phyloP scores from a whole-genome alignment of 306 rosid genomes.

The Vicia faba region DNA sequence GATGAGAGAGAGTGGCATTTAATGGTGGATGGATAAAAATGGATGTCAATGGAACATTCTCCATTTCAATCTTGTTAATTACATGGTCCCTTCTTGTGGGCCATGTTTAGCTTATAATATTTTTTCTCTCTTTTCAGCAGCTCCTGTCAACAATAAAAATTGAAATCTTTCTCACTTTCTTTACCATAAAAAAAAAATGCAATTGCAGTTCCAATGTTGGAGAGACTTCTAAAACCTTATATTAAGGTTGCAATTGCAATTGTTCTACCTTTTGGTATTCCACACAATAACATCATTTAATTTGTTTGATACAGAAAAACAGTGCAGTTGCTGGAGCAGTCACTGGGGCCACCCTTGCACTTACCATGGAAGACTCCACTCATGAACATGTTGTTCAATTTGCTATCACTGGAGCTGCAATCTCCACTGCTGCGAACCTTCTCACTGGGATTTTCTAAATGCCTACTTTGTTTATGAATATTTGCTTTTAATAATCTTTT shows the following conservation, averaged over 20 bases:
- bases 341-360: slow-evolving; percentile 83
- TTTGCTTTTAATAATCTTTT: slow-evolving; percentile 8
- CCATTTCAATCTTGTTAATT: not conserved
- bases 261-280: not conserved
- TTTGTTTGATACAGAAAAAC: slow-evolving; percentile 71
- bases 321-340: slow-evolving; percentile 91
- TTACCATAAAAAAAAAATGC: too few species aligned
- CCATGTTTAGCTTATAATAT: not conserved
- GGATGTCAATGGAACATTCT: too few species aligned
- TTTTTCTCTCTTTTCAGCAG: not conserved
- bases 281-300: not conserved
- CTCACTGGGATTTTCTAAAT: slow-evolving; percentile 66
- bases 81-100: not conserved
- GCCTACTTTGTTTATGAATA: slow-evolving; percentile 3
- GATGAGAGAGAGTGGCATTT: too few species aligned
- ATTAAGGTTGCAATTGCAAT: too few species aligned
- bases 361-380: slow-evolving; percentile 59
- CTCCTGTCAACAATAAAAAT: not conserved
- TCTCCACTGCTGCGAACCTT: slow-evolving; percentile 87
- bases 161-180: not conserved
- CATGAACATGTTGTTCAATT: slow-evolving; percentile 82
- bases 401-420: slow-evolving; percentile 93
- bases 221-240: too few species aligned
- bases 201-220: too few species aligned
- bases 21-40: too few species aligned